Base-by-base conservation (phyloP, 2,329 filamentous ascomycete genomes). In the Raffaelea albimanens region DNA sequence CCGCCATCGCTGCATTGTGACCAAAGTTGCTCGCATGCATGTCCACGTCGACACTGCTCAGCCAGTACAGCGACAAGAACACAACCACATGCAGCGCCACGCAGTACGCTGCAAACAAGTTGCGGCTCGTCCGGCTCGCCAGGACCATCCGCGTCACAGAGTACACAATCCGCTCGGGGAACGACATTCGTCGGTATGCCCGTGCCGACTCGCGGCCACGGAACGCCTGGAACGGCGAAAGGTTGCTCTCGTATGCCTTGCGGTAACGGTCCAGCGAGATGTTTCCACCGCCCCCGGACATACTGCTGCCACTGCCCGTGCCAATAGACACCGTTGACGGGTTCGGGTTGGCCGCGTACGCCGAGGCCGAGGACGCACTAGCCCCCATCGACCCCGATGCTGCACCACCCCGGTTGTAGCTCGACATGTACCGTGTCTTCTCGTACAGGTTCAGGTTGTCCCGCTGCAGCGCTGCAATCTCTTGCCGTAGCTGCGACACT, bases 381-480 rank as follows among this genome's bases (percentile, higher is more conserved):
- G 23, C 54, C 56, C 36, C 41, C 34, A 9, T 33, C 22, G 34
- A 29, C 13, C 29, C 44, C 29, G 39, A 40, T 22, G 38, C 23
- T 14, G n/a, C n/a, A 14, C 75, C 77, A 41, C 77, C 77, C 46
- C 90, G 82, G 63, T 83, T 95, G 70, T 96, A 98, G 2, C 87
- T 90, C 7, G 89, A 29, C 21, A 97, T 82, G 62, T 98, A 98
- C 56, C 93, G 81, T 18, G 91, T 95, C 75, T 97, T 98, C 66
- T 98, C 93, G 64, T 98, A 98, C 8, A 98, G 75, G 57, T 85
- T 89, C 33, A 98, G 74, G 61, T 98, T 98, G 66, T 98, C 93
- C 63, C 90, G 95, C 61, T 98, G 94, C 38, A 98, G 71, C 2
- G 89, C 87, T 5, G 89, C 84, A 51, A 97, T 81, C 63, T 98